Base-by-base conservation (phyloP, 345 rosid genomes). In the Noccaea caerulescens region DNA sequence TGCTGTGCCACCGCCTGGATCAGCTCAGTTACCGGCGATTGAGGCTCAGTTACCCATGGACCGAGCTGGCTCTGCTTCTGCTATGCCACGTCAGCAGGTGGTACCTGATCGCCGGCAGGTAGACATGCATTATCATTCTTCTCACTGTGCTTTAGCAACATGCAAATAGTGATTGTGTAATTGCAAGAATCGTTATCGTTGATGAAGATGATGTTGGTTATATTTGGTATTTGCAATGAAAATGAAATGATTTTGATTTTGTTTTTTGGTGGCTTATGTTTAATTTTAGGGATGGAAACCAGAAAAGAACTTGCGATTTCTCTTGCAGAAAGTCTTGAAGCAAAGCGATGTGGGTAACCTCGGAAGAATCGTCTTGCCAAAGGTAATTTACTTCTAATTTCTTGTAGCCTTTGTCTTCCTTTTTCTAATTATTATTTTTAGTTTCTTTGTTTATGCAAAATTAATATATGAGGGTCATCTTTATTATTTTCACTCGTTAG, bases 311-410 rank as follows among this genome's bases (percentile, higher is more conserved):
- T 66, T 94, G 87, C 85, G 91, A 83, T 92, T 94, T 85, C 93
- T 94, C 42, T 80, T 92, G 75, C 99, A 92, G 66, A 94, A 94
- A 72, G 98, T 92, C 49, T 79, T 94, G 89, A 94, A 94, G 85
- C 99, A 94, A 73, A 94, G 99, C 75, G 99, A 94, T 68, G 99
- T 92, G 37, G 98, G 99, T 36, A 94, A 83, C 72, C 92, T 89
- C 25, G 99, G 99, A 70, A 86, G 99, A 63, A 94, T 94, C 39
- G 99, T 94, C 72, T 71, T 91, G 38, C 99, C 99, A 56, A 94
- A 91, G 81, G 99, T 91, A 70, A 0, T 6, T 44, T 41, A 14
- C 73, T 38, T 73, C 33, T 59, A 13, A 50, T 66, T 74, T n/a
- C 72, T 56, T 72, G 64, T 58, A 56, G 4, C 12, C 7, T 46